Conservation (phyloP, 768 basidiomycete genomes). For the Pleurotus ostreatus region DNA sequence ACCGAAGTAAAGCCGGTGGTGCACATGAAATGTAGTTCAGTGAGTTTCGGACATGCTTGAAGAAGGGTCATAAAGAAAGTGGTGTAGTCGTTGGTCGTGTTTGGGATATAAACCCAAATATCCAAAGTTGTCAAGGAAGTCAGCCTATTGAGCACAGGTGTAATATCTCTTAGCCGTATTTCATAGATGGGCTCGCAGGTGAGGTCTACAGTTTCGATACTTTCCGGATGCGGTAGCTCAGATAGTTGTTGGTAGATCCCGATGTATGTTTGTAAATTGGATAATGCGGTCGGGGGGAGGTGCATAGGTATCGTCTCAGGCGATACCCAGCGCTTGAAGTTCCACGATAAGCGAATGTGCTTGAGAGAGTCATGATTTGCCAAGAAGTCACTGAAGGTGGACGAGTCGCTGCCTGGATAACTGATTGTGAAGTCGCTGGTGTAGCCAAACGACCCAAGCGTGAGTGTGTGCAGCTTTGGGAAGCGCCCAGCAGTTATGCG, state of each 20-base stretch:
- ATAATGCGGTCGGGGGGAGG: constrained; percentile 25
- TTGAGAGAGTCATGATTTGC: constrained; percentile 31
- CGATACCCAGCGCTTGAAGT: constrained; percentile 47
- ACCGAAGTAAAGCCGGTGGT: constrained; percentile 41
- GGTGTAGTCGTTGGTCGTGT: constrained; percentile 27
- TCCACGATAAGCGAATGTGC: constrained; percentile 45
- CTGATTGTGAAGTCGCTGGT: constrained; percentile 39
- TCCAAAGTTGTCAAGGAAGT: constrained; percentile 37
- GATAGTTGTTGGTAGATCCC: constrained; percentile 46
- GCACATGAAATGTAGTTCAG: constrained; percentile 49
- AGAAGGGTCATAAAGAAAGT: constrained; percentile 32
- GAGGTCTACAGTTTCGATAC: constrained; percentile 39
- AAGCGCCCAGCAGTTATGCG: constrained; percentile 35
- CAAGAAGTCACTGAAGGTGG: constrained; percentile 32
- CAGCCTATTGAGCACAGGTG: constrained; percentile 29
- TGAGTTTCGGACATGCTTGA: constrained; percentile 31
- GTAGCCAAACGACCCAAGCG: constrained; percentile 49
- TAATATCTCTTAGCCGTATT: constrained; percentile 26
- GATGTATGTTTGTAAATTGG: constrained; percentile 36
- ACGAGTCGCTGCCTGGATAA: constrained; percentile 21
- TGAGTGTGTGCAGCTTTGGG: constrained; percentile 37
- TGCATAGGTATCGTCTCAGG: constrained; percentile 33
- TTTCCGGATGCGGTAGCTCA: constrained; percentile 28
- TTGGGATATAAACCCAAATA: constrained; percentile 42
- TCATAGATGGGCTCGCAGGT: constrained; percentile 47